Percentiles rank a stretch among this genome's conserved stretches.
Conservation (phyloP, 2,329 filamentous ascomycete species). For the Venturia nashicola region DNA sequence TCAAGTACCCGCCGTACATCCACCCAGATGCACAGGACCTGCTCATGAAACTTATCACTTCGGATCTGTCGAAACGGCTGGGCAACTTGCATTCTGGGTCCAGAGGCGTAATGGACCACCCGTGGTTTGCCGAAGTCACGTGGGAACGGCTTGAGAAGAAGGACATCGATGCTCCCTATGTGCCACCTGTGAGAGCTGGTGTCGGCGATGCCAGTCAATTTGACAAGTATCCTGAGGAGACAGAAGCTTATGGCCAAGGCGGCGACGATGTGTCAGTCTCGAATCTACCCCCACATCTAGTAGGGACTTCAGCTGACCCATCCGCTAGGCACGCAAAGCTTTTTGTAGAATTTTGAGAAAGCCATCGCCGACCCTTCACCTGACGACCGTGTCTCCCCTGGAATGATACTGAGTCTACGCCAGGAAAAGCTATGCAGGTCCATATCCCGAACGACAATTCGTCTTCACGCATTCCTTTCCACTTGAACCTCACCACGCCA, state of each 20-base stretch:
- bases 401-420: not conserved
- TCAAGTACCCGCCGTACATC: conserved; percentile 95
- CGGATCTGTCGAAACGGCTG: conserved; percentile 85
- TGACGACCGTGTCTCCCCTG: not conserved
- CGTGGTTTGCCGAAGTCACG: conserved; percentile 95
- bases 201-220: conserved; percentile 95
- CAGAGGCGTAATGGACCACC: conserved; percentile 85
- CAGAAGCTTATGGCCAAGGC: conserved; percentile 71
- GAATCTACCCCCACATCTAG: not conserved
- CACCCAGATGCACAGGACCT: conserved; percentile 90
- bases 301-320: conserved; percentile 1
- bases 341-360: conserved; percentile 7
- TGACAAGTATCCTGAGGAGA: conserved; percentile 95
- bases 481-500: not conserved
- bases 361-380: not conserved
- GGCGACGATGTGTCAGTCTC: conserved; percentile 78
- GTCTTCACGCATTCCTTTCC: not conserved
- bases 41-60: conserved; percentile 83
- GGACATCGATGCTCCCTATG: conserved; percentile 96
- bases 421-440: not conserved
- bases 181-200: conserved; percentile 86
- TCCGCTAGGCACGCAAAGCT: conserved; percentile 6
- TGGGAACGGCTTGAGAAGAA: conserved; percentile 92
- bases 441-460: not conserved
- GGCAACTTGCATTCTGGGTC: conserved; percentile 88